A percentile compares a stretch with the other conserved stretches of the same genome.
These are phyloP conservation scores for Trichophyton verrucosum DNA, from an alignment of 2,329 filamentous ascomycete genomes.

Conservation along the genomic window DNA sequence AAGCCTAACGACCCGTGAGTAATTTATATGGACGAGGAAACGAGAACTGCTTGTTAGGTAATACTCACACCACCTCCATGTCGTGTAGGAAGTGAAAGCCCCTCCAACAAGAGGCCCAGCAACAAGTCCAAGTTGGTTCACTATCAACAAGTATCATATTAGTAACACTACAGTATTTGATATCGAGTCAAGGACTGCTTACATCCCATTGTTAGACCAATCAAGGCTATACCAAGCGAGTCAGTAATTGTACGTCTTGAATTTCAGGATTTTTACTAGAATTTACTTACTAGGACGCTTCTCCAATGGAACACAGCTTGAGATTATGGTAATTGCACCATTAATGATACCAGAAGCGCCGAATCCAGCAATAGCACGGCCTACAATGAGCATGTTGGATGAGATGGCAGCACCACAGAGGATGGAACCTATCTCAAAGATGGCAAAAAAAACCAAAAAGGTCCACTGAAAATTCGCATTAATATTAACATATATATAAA, in stretches of 20 bases:
- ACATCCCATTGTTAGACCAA: background rate
- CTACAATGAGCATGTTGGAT: conserved; percentile 21
- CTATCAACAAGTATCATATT: conserved; percentile 12
- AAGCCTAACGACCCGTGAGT: too few species aligned
- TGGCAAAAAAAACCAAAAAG: conserved; percentile 20
- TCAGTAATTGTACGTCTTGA: background rate
- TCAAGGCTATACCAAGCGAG: background rate
- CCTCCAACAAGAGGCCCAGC: conserved; percentile 33
- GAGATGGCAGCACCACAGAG: conserved; percentile 18
- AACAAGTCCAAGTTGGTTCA: conserved; percentile 25
- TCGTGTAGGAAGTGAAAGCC: conserved; percentile 26
- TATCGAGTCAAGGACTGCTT: background rate
- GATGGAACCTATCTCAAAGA: conserved; percentile 23
- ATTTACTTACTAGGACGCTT: background rate
- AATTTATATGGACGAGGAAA: background rate
- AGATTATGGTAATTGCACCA: conserved; percentile 15
- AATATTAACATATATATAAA: too few species aligned
- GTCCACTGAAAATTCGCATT: conserved; percentile 16
- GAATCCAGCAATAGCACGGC: conserved; percentile 17
- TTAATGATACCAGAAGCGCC: conserved; percentile 18
- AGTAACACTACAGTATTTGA: background rate
- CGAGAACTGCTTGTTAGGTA: background rate
- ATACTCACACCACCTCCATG: conserved; percentile 32
- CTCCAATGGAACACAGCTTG: background rate
- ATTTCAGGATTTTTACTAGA: background rate